Base-by-base conservation (phyloP, 495 filamentous ascomycete genomes). In the Venustampulla echinocandica region DNA sequence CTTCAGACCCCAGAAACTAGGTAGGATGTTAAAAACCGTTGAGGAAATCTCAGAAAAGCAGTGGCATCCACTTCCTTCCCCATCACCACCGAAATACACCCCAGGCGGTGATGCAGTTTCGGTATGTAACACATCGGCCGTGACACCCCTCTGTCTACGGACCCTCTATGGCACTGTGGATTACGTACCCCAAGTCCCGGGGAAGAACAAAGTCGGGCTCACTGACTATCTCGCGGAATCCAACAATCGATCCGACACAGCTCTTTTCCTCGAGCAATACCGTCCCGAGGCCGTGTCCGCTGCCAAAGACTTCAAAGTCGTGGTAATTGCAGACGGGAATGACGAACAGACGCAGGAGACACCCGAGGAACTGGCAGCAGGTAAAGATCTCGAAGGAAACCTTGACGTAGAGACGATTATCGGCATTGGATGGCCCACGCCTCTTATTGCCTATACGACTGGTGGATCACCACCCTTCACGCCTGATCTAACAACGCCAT, bases 351-450 rank as follows among this genome's bases (percentile, higher is more conserved):
- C 79, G 42, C 63, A 68, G 0, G 73, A 84, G 43, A 54, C 59
- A 35, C 41, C 44, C 1, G 33, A 40, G 1, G 30, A 56, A 23
- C 18, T 50, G 4, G 49, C 33, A 22, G 37, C 32, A 2, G 55
- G 67, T 17, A 64, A 65, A 14, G 65, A 67, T 47, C 60, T 67
- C n/a, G 85, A 90, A 57, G 84, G 82, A 20, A 83, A 80, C 34
- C 66, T 89, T 13, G 84, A 89, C 49, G 68, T 85, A 1, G 76
- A 89, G 50, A 87, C 87, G 50, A 73, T 79, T 24, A 59, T 84
- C 30, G 63, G 73, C 0, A 57, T 89, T 19, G 71, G 67, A 13
- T 75, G 79, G 45, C 74, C 77, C 15, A 62, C 78, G 1, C 62
- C 75, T 11, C 67, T 76, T 6, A 73, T 69, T 2, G 85, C 75